phyloP scores from a whole-genome alignment of 257 asterid genomes.

The Henckelia pumila region DNA sequence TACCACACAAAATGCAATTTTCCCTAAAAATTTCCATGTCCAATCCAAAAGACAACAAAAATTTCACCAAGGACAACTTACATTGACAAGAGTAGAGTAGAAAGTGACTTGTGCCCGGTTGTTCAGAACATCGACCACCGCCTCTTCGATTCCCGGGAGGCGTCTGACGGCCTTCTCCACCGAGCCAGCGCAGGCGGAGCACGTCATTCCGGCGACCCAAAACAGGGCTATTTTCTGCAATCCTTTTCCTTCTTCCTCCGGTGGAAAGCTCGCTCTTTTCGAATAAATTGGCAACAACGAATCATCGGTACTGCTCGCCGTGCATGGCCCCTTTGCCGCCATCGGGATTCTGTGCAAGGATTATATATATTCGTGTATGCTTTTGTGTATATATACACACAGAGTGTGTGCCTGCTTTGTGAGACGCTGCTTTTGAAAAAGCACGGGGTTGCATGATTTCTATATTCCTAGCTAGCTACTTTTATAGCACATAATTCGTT shows the following conservation, averaged over 20 bases:
- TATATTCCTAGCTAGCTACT: too few relatives aligned
- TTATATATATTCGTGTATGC: too few relatives aligned
- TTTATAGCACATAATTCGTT: too few relatives aligned
- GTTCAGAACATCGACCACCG: conserved; percentile 72
- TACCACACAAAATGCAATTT: too few relatives aligned
- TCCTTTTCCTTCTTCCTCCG: conserved; percentile 46
- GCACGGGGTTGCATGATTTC: too few relatives aligned
- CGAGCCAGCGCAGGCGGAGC: conserved; percentile 89
- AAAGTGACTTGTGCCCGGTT: conserved; percentile 65
- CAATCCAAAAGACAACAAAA: too few relatives aligned
- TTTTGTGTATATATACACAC: too few relatives aligned
- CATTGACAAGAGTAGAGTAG: conserved; percentile 53
- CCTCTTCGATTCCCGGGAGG: conserved; percentile 78
- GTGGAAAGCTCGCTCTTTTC: conserved; percentile 12
- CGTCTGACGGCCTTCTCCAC: conserved; percentile 84
- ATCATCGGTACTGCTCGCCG: not conserved
- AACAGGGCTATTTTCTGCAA: conserved; percentile 54
- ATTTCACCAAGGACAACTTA: conserved; percentile 28
- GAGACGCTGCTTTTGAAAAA: too few relatives aligned
- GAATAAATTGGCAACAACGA: conserved; percentile 38
- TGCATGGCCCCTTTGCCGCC: not conserved
- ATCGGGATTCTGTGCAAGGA: not conserved
- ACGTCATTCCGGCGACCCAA: conserved; percentile 74
- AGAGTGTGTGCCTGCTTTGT: too few relatives aligned
- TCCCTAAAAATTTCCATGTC: too few relatives aligned